Base-by-base conservation (phyloP, 108 stramenopile species). In the Cylindrotheca closterium region DNA sequence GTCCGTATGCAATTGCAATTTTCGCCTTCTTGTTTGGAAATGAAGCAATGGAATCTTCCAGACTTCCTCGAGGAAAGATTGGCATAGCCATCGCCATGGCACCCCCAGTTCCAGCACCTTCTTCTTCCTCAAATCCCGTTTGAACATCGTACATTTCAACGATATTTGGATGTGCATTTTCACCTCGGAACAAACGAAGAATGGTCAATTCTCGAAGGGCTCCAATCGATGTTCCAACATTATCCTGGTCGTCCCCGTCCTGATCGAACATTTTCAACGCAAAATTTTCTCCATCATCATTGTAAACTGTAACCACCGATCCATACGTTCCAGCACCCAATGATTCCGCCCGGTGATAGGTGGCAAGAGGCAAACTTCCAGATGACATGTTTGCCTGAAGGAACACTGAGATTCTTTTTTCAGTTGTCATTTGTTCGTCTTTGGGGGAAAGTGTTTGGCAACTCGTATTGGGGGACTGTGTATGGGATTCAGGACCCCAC, bases 251-350 rank as follows among this genome's bases (percentile, higher is more conserved):
- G 26, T 77, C 66, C 2, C 75, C 79, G 4, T 80, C 84, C 17
- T 70, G 70, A 7, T 70, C 63, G 63, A 93, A 93, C 8, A 86
- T 34, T 72, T 93, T 93, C 65, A 93, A 57, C 4, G 91, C 91
- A 57, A 77, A 78, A 50, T 86, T 75, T 1, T 89, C 74, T 17
- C 91, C 91, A 23, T 87, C 85, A 65, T 93, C 91, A 72, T 89
- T 82, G 71, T 93, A 93, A 2, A 93, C 91, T 15, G 74, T 67
- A 4, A 93, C 70, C 17, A 91, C 88, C 1, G 68, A 68, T 12
- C 91, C 91, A 63, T 79, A 93, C 0, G 84, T 79, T 17, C 92
- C 92, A 34, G 80, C 77, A 2, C 92, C 92, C 0, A 93, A 67
- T 2, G 86, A 58, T 31, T 80, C 65, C 10, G 92, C 83, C 37